Conservation (phyloP, 1,284 basidiomycete genomes). For the Volvariella volvacea region DNA sequence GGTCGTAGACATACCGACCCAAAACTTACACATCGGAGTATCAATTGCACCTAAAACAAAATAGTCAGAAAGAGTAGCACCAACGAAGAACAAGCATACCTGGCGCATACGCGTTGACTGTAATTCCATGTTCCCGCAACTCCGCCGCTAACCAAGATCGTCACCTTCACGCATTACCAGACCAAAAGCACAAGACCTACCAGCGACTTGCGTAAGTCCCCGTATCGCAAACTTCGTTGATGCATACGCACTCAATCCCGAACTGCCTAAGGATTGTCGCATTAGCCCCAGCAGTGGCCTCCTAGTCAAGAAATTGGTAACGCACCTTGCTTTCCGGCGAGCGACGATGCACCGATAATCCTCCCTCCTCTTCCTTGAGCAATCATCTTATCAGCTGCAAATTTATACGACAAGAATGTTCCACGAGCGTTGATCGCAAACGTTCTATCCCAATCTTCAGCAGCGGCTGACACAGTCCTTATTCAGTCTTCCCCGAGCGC, state of each 20-base stretch:
- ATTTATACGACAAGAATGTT: constrained; percentile 23
- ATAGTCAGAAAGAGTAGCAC: background rate
- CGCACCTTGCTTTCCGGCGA: constrained; percentile 11
- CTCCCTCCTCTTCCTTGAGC: constrained; percentile 25
- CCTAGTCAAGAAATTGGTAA: background rate
- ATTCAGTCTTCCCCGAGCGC: too few relatives aligned
- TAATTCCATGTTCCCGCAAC: constrained; percentile 20
- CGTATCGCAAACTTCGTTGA: constrained; percentile 19
- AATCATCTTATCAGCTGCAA: constrained; percentile 25
- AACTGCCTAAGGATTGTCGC: background rate
- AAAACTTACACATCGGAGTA: background rate
- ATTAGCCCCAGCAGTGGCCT: background rate
- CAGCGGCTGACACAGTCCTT: background rate
- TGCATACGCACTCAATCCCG: constrained; percentile 10
- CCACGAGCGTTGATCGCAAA: constrained; percentile 21
- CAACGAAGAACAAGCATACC: constrained; percentile 10
- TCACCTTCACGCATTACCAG: background rate
- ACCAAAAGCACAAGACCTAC: constrained; percentile 11
- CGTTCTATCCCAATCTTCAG: constrained; percentile 19
- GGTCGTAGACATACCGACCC: too few relatives aligned
- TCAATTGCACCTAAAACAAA: background rate
- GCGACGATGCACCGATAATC: constrained; percentile 20
- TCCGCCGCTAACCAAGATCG: constrained; percentile 16
- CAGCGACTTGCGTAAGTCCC: constrained; percentile 17
- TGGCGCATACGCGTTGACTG: constrained; percentile 24